Percentiles rank a stretch among this genome's conserved stretches.
Conservation (phyloP, 2,329 filamentous ascomycete species). For the Diplodia sapinea region DNA sequence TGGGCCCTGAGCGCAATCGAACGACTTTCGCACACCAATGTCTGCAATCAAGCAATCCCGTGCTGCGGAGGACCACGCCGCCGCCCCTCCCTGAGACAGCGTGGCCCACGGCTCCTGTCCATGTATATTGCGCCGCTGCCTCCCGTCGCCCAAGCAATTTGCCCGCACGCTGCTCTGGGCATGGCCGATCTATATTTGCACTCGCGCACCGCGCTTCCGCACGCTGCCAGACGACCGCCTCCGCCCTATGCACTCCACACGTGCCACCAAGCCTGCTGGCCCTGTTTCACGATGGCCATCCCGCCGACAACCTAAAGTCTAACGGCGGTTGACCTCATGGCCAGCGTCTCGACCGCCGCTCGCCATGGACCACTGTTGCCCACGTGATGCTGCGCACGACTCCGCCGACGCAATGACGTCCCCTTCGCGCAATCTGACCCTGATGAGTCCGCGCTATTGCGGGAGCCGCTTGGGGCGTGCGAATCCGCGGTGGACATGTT, state of each 20-base stretch:
- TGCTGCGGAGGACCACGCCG: slow-evolving; percentile 17
- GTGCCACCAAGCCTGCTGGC: slow-evolving; percentile 11
- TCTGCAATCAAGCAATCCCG: slow-evolving; percentile 4
- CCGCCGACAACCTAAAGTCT: slow-evolving; percentile 24
- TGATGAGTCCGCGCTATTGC: neutral
- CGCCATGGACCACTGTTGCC: slow-evolving; percentile 1
- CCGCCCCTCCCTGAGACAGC: slow-evolving; percentile 18
- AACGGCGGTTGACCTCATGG: slow-evolving; percentile 9
- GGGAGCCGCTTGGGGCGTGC: slow-evolving; percentile 1
- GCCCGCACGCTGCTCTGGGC: slow-evolving; percentile 6
- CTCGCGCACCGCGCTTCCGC: neutral
- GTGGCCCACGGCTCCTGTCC: slow-evolving; percentile 17
- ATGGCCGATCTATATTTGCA: slow-evolving; percentile 30
- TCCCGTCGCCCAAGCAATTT: slow-evolving; percentile 9
- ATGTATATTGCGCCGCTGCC: slow-evolving; percentile 12
- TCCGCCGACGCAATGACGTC: neutral
- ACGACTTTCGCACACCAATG: slow-evolving; percentile 16
- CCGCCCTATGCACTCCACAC: slow-evolving; percentile 26
- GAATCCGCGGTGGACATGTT: neutral
- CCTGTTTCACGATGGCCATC: slow-evolving; percentile 24
- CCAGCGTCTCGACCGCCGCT: neutral
- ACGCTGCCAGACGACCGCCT: neutral
- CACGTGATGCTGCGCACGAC: neutral
- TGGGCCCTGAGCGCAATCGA: slow-evolving; percentile 18
- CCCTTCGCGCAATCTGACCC: neutral